Percentiles rank a stretch among this genome's conserved stretches.
These are phyloP conservation scores for Phytophthora macrochlamydospora DNA, from an alignment of 352 stramenopile genomes.

Conservation along the genomic window DNA sequence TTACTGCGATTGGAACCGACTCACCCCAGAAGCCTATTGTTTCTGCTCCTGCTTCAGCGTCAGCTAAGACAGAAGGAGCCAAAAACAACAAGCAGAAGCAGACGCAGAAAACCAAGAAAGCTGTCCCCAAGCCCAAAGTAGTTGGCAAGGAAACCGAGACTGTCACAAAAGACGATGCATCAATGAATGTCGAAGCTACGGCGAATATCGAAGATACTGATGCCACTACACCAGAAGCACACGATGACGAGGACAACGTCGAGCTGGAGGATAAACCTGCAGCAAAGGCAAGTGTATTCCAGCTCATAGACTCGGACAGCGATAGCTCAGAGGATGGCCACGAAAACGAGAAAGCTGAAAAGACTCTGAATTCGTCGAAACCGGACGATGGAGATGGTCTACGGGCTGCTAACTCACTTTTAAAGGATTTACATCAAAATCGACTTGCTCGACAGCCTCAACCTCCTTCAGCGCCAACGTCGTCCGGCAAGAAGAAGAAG, in stretches of 20 bases:
- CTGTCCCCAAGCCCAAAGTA: neutral
- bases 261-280: conserved; percentile 27
- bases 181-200: neutral
- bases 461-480: conserved; percentile 20
- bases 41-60: neutral
- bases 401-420: conserved; percentile 39
- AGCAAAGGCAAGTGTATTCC: conserved; percentile 45
- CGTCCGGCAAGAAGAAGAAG: conserved; percentile 51
- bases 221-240: neutral
- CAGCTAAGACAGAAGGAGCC: conserved; percentile 5
- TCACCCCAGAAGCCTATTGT: neutral
- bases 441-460: conserved; percentile 60
- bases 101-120: conserved; percentile 15
- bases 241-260: conserved; percentile 20
- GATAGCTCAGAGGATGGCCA: conserved; percentile 36
- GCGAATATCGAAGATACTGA: conserved; percentile 2
- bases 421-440: conserved; percentile 70
- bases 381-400: conserved; percentile 18
- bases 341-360: conserved; percentile 32
- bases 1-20: neutral
- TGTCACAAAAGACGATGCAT: conserved; percentile 9
- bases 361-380: conserved; percentile 16
- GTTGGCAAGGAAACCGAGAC: conserved; percentile 2
- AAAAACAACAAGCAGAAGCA: conserved; percentile 19
- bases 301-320: conserved; percentile 42